Base-by-base conservation (phyloP, 1,284 basidiomycete genomes). In the Ceratobasidium papillatum region DNA sequence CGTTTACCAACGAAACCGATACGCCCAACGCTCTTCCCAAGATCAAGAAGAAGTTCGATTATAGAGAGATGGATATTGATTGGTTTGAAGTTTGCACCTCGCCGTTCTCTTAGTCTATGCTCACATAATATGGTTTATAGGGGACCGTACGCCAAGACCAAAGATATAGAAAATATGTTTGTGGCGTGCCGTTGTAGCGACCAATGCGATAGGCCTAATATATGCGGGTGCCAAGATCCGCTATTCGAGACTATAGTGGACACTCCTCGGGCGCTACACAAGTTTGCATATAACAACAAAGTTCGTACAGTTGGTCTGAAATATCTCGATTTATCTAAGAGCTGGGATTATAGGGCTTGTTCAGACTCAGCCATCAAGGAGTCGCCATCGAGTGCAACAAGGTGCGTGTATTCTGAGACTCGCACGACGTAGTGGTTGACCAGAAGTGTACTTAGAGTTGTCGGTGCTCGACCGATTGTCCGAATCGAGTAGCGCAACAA, bases 351-450 rank as follows among this genome's bases (percentile, higher is more conserved):
- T 47, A 76, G 75, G 73, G 75, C 14, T 32, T 38, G 11, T 74
- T 76, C 19, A 66, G 51, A 32, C 49, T 74, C 3, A 52, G 54
- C 12, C 61, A 74, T 30, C 38, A 64, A 32, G 75, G 58, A 7
- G 75, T 74, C 4, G 73, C 68, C 3, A 64, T 76, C 17, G 75
- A 76, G 41, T 76, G 75, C 25, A 76, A 74, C 27, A 54, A 61
- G 11, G 75, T 76, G 32, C 65, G 47, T 45, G 5, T 32, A 14
- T 36, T 5, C 27, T 22, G 3, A 17, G 9, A 17, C 32, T 56
- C 27, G 22, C 30, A 14, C 19, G 9, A n/a, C 5, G 11, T 34
- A 32, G 22, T 7, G n/a, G 17, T 9, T 52, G n/a, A 41, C 14
- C 22, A 22, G 2, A 3, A n/a, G 22, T 41, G n/a, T 49, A 49